Evolutionary conservation across 176 grass and related monocot genomes (phyloP), one percentile per base, ranked within the genome.

Genomic region (Tillandsia leiboldiana): DNA sequence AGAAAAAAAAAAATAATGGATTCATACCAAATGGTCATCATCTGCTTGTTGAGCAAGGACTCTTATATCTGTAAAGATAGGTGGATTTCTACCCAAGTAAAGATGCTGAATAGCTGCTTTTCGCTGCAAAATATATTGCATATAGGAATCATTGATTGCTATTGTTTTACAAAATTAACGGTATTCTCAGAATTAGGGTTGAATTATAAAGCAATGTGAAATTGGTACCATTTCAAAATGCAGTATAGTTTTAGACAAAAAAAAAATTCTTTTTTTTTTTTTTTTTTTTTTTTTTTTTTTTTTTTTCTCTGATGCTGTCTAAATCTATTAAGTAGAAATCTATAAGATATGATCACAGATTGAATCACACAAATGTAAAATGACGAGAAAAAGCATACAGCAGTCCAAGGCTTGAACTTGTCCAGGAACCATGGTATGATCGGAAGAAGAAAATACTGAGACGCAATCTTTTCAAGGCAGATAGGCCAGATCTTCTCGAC

Each of bases 381-480:
- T 61, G 56, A 61, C 22, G 4, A 61, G 56, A 61, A 18, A 68
- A 18, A 68, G 67, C 83, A 78, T 96, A 99, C 94, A 6, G 80
- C 87, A 3, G 94, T 93, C 94, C 94, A 99, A 51, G 94, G 94
- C 75, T 99, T 99, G 80, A 90, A 99, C 72, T 99, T 99, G 26
- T 90, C 85, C 50, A 99, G 77, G 53, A 99, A 99, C 94, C 94
- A 99, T 13, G 94, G 94, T 66, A 99, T 78, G 73, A 99, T 90
- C 9, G 94, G 94, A 79, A 99, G 74, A 72, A 99, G 89, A 73
- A 99, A 88, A 62, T 99, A 77, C 63, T 99, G 71, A 23, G 89
- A 92, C 64, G 94, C 87, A 72, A 99, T 75, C 75, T 84, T 79
- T 72, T 99, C 89, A 89, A 99, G 83, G 79, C 94, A 99, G 74